Base-by-base conservation (phyloP, 2,329 filamentous ascomycete genomes). In the Didymella segeticola region DNA sequence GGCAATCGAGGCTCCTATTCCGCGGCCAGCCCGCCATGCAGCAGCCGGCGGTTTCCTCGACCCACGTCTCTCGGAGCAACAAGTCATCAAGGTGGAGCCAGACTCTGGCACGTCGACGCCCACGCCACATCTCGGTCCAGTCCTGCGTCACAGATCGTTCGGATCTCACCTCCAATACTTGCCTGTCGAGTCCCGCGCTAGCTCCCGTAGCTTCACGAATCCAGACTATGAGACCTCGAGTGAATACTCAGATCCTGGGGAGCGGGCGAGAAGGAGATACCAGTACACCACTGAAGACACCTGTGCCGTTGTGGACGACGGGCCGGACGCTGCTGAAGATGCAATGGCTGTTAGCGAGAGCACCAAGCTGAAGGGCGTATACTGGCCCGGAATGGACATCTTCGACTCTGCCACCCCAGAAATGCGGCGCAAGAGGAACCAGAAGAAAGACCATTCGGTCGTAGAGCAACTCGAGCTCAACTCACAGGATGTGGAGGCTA, bases 301-400 rank as follows among this genome's bases (percentile, higher is more conserved):
- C 25, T 73, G 67, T 60, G 69, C 69, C 38, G 60, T 73, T 29
- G 69, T 70, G 30, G 68, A 73, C 33, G 70, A 72, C 9, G 58
- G 63, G 25, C 51, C 43, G 23, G 68, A 69, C 10, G 27, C 51
- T 22, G 47, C 56, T 15, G 43, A 53, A 20, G 66, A 69, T 20
- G 63, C 67, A 19, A 66, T 64, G 47, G 64, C 64, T 39, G 67
- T 68, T 22, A 75, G 70, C 34, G 75, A 78, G 49, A 69, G 66
- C 43, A 78, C 72, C 53, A 83, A 79, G 66, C 80, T 92, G 47
- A 93, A 93, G 71, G 89, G 89, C 2, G 78, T 87, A n/a, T 78
- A 85, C 39, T 91, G 87, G 81, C 87, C 88, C 2, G 90, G 90
- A 15, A 93, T 93, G 89, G 83, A 85, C 47, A 81, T 91, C n/a